phyloP scores from a whole-genome alignment of 1,284 basidiomycete genomes.

The Sanghuangporus weigelae region DNA sequence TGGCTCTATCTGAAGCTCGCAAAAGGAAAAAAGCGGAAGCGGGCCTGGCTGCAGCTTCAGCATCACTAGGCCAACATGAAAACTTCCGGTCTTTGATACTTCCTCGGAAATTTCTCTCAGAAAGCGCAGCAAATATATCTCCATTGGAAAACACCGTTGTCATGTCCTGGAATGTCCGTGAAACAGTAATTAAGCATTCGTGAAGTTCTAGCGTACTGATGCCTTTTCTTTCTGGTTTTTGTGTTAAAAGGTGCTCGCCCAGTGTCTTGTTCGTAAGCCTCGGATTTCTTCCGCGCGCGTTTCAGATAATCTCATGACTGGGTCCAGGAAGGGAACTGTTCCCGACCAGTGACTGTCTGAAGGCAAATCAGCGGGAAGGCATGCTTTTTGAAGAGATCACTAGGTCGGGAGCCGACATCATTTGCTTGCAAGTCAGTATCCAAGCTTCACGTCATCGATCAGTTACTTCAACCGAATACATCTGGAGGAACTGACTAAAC shows the following conservation, averaged over 20 bases:
- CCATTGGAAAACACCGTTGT: slow-evolving; percentile 38
- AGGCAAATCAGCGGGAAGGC: slow-evolving; percentile 62
- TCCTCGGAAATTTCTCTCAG: slow-evolving; percentile 47
- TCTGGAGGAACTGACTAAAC: neutral
- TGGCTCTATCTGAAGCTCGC: slow-evolving; percentile 49
- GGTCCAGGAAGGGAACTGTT: slow-evolving; percentile 75
- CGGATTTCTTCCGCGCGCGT: neutral
- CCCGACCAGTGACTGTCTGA: slow-evolving; percentile 78
- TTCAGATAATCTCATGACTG: neutral
- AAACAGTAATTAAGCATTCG: neutral
- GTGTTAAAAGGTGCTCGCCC: slow-evolving; percentile 58
- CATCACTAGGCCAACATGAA: slow-evolving; percentile 10
- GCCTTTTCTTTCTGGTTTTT: neutral
- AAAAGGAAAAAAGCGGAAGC: slow-evolving; percentile 42
- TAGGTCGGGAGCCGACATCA: slow-evolving; percentile 63
- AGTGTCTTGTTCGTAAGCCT: slow-evolving; percentile 71
- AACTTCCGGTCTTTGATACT: slow-evolving; percentile 31
- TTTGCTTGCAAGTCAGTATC: slow-evolving; percentile 74
- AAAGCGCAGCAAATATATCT: neutral
- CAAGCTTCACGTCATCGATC: neutral
- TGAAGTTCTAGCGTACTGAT: slow-evolving; percentile 18
- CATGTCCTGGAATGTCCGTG: slow-evolving; percentile 71
- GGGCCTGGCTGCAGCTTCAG: slow-evolving; percentile 9
- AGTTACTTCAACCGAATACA: neutral
- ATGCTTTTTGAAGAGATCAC: slow-evolving; percentile 75